phyloP scores from a whole-genome alignment of 805 yeast species.

The Saccharomycopsis javanensis region DNA sequence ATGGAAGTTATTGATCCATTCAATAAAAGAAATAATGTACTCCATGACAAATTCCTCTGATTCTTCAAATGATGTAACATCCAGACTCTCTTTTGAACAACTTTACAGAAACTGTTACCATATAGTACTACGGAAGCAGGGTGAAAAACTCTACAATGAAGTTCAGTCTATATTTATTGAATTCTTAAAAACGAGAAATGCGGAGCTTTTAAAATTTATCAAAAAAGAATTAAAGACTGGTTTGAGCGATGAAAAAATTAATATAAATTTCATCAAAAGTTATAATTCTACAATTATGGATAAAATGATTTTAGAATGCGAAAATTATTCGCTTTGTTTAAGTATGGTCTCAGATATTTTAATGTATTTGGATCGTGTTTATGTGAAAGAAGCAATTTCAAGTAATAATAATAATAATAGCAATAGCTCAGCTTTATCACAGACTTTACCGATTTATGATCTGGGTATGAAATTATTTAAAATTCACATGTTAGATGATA shows the following conservation, averaged over 20 bases:
- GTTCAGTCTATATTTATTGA: constrained; percentile 29
- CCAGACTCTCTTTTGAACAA: constrained; percentile 70
- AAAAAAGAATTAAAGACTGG: background rate
- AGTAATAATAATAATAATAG: background rate
- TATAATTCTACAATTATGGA: background rate
- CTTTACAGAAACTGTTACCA: constrained; percentile 72
- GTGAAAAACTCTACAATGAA: constrained; percentile 53
- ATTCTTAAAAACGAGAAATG: background rate
- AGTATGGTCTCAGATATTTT: constrained; percentile 73
- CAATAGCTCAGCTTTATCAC: constrained; percentile 23
- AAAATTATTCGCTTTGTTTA: constrained; percentile 61
- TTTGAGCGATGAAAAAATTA: background rate
- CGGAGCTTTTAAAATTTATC: background rate
- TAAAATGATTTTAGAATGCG: constrained; percentile 41
- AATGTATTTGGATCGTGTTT: constrained; percentile 81
- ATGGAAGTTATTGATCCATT: constrained; percentile 57
- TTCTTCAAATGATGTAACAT: constrained; percentile 46
- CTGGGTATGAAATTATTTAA: constrained; percentile 62
- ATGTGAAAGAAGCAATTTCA: constrained; percentile 49
- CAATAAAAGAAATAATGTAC: constrained; percentile 57
- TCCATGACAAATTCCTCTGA: background rate
- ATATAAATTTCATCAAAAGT: background rate
- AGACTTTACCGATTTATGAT: constrained; percentile 58
- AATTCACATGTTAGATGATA: constrained; percentile 44
- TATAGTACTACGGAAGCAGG: constrained; percentile 60